A percentile compares a stretch with the other conserved stretches of the same genome.
phyloP scores from a whole-genome alignment of 495 filamentous ascomycete genomes.

The Copromyces sp. region DNA sequence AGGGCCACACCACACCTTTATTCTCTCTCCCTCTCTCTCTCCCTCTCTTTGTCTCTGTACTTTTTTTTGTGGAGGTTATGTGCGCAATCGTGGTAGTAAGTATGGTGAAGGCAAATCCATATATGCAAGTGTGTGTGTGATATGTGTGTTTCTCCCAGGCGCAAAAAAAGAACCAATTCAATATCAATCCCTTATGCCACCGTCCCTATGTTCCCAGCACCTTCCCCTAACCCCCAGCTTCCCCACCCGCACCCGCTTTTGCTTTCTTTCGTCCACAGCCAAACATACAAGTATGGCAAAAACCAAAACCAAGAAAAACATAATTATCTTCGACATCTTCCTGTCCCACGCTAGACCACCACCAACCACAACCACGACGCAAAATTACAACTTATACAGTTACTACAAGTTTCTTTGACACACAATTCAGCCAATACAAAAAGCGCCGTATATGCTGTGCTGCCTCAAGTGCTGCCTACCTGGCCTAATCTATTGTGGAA shows the following conservation, averaged over 20 bases:
- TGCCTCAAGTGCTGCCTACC: neutral
- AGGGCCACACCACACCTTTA: neutral
- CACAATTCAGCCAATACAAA: neutral
- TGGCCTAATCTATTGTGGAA: slow-evolving; percentile 1
- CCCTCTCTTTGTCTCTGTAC: neutral
- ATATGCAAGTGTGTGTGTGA: neutral
- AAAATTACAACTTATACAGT: neutral
- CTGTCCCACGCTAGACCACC: neutral
- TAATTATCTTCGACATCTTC: neutral
- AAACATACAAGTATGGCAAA: neutral
- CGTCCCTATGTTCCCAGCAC: neutral
- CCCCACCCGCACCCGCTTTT: neutral
- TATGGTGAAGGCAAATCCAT: neutral
- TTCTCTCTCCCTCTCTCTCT: neutral
- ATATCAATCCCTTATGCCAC: neutral
- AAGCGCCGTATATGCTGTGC: neutral
- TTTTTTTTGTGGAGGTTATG: neutral
- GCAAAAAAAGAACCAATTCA: neutral
- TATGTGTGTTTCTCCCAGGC: neutral
- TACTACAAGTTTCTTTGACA: neutral
- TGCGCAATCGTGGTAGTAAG: neutral
- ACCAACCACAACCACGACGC: neutral
- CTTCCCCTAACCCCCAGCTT: neutral
- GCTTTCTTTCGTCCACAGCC: neutral
- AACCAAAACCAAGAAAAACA: neutral